phyloP scores from a whole-genome alignment of 495 filamentous ascomycete species.

The Podospora comata region DNA sequence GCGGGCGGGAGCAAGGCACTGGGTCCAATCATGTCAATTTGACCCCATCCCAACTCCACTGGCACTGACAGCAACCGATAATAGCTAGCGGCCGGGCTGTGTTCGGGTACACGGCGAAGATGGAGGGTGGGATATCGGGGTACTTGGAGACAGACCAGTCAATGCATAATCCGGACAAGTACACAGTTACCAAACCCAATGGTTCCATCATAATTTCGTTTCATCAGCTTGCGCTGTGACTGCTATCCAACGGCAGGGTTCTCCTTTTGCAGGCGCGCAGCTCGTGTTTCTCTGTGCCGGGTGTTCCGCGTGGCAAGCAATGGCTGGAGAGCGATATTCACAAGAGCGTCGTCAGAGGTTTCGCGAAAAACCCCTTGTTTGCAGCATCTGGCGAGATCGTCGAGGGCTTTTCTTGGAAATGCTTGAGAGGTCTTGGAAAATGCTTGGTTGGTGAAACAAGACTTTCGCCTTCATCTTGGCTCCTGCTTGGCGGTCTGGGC shows the following conservation, averaged over 20 bases:
- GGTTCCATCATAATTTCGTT: conserved; percentile 15
- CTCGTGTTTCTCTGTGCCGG: not conserved
- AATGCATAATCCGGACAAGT: not conserved
- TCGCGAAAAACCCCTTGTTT: not conserved
- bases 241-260: not conserved
- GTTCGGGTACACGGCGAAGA: conserved; percentile 7
- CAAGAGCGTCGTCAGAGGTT: not conserved
- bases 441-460: conserved; percentile 23
- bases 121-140: not conserved
- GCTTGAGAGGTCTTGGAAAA: conserved; percentile 13
- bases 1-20: not conserved
- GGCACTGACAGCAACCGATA: no score
- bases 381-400: not conserved
- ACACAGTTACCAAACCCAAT: not conserved
- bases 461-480: conserved; percentile 9
- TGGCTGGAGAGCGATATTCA: not conserved
- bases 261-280: not conserved
- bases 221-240: not conserved
- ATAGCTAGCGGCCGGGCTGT: not conserved
- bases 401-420: conserved; percentile 10
- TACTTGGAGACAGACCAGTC: not conserved
- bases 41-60: not conserved
- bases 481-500: not conserved
- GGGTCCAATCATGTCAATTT: no score
- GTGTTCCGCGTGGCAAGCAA: conserved; percentile 5